phyloP scores from a whole-genome alignment of 73 alveolate genomes.

The Paramecium tetraurelia region DNA sequence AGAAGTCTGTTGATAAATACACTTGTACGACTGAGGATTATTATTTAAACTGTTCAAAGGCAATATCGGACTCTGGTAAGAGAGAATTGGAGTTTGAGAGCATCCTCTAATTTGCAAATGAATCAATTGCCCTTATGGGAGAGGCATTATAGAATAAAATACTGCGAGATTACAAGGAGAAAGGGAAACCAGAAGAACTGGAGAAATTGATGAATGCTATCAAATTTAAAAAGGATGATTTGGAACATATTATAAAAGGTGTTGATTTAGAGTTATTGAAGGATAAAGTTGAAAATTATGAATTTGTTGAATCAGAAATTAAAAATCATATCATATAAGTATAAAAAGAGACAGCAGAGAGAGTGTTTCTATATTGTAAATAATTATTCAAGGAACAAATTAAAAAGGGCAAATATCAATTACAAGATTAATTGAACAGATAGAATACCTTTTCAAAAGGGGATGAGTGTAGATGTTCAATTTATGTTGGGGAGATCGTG shows the following conservation, averaged over 20 bases:
- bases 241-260: neutral
- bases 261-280: slow-evolving; percentile 8
- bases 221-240: neutral
- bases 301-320: neutral
- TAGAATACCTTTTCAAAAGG: neutral
- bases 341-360: neutral
- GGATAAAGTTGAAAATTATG: neutral
- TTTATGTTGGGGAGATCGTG: neutral
- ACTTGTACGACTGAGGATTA: slow-evolving; percentile 17
- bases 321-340: neutral
- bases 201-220: neutral
- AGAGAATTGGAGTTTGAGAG: neutral
- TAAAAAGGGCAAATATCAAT: neutral
- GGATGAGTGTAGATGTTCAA: neutral
- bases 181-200: slow-evolving; percentile 9
- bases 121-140: neutral
- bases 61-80: neutral
- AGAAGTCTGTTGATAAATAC: neutral
- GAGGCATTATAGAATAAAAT: neutral
- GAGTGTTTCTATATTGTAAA: neutral
- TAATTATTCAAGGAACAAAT: neutral
- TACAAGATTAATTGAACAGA: neutral
- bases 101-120: slow-evolving; percentile 2
- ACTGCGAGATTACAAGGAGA: neutral
- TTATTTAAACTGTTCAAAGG: neutral